Evolutionary conservation across 2,329 filamentous ascomycete genomes (phyloP).

Genomic region (Phyllosticta ampelicida): DNA sequence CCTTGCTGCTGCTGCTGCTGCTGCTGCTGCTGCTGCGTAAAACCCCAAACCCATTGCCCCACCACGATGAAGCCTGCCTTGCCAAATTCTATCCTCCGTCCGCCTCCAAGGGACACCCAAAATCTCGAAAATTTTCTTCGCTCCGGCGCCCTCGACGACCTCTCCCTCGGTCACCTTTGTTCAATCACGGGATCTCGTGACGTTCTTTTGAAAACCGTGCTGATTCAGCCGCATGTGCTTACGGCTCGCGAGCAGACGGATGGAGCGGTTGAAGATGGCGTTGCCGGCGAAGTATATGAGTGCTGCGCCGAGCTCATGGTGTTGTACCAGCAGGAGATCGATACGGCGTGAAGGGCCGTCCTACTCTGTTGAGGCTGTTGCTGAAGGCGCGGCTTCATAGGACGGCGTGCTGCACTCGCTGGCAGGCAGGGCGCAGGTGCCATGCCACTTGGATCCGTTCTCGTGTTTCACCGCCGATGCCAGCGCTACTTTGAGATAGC

Average conservation of each 20-base stretch:
- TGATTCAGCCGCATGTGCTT: constrained; percentile 83
- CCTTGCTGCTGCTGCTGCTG: too few species aligned
- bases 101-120: constrained; percentile 78
- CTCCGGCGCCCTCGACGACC: constrained; percentile 62
- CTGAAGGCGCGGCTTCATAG: constrained; percentile 15
- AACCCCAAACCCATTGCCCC: neutral
- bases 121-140: constrained; percentile 70
- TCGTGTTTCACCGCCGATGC: constrained; percentile 43
- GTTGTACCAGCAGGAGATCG: constrained; percentile 75
- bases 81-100: constrained; percentile 60
- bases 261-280: constrained; percentile 84
- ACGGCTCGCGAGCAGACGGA: constrained; percentile 66
- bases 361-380: constrained; percentile 17
- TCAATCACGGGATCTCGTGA: constrained; percentile 48
- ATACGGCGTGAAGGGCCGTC: constrained; percentile 62
- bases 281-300: constrained; percentile 95
- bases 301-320: constrained; percentile 68
- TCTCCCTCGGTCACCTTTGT: constrained; percentile 55
- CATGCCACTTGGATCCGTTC: constrained; percentile 68
- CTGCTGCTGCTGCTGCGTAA: neutral
- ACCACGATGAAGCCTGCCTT: neutral
- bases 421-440: constrained; percentile 61
- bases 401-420: constrained; percentile 11
- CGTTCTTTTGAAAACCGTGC: constrained; percentile 62
- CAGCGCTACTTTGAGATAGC: constrained; percentile 61